A percentile compares a stretch with the other conserved stretches of the same genome.
These are phyloP conservation scores for Balansia obtecta DNA, from an alignment of 2,329 filamentous ascomycete genomes.

Conservation along the genomic window DNA sequence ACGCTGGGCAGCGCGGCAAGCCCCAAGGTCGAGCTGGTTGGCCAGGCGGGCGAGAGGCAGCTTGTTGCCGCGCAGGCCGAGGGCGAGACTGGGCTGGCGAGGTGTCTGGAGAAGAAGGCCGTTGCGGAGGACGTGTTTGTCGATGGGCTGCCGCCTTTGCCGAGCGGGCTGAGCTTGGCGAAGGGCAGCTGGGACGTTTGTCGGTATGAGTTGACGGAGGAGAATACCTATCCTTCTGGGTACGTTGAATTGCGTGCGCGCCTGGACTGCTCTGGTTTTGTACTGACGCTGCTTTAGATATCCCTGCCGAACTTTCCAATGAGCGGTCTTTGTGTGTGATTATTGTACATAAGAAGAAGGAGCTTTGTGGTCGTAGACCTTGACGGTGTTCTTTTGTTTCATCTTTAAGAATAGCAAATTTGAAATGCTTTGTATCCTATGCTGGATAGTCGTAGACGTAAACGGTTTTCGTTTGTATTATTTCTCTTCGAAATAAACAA, in stretches of 20 bases:
- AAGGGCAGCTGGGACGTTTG: slow-evolving; percentile 51
- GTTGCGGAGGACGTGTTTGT: slow-evolving; percentile 54
- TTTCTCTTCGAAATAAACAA: neutral
- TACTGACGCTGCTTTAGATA: slow-evolving; percentile 36
- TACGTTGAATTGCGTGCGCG: slow-evolving; percentile 36
- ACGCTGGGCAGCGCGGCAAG: slow-evolving; percentile 68
- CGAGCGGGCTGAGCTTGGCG: slow-evolving; percentile 51
- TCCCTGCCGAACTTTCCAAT: slow-evolving; percentile 52
- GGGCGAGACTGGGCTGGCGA: slow-evolving; percentile 60
- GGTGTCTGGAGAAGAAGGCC: slow-evolving; percentile 50
- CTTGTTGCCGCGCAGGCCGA: slow-evolving; percentile 66
- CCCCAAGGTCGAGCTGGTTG: slow-evolving; percentile 73
- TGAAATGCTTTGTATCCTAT: too few relatives aligned
- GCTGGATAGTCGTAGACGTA: neutral
- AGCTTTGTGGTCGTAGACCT: too few relatives aligned
- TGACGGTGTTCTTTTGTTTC: too few relatives aligned
- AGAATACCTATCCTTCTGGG: slow-evolving; percentile 60
- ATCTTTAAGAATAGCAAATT: too few relatives aligned
- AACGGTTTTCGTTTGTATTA: neutral
- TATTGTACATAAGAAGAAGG: slow-evolving; percentile 4
- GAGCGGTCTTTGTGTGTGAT: slow-evolving; percentile 14
- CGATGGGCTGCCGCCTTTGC: slow-evolving; percentile 75
- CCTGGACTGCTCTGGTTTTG: too few relatives aligned
- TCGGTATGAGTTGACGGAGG: slow-evolving; percentile 50
- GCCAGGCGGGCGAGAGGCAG: slow-evolving; percentile 45